Conservation (phyloP, 1,284 basidiomycete species). For the Moesziomyces sp. region DNA sequence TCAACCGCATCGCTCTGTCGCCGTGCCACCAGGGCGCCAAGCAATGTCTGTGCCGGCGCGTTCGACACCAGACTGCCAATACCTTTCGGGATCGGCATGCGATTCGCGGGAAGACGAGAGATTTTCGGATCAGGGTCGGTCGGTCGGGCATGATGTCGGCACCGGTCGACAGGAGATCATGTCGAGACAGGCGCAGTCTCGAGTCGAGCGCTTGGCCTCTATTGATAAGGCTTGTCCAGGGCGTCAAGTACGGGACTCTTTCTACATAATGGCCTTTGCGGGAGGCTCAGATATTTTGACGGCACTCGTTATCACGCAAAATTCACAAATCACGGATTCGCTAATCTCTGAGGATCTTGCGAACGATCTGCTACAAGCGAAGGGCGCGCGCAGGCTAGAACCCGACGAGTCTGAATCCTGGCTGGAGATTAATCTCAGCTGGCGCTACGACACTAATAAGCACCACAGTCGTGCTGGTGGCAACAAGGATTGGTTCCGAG, state of each 20-base stretch:
- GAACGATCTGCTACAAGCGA: background rate
- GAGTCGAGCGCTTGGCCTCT: background rate
- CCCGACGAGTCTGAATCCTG: background rate
- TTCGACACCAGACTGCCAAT: no score
- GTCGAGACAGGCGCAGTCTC: background rate
- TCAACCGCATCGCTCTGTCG: no score
- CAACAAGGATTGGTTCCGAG: background rate
- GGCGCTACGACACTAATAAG: background rate
- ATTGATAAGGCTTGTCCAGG: background rate
- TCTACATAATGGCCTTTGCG: constrained; percentile 4
- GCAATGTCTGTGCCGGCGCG: no score
- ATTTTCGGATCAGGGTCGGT: no score
- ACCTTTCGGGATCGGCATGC: no score
- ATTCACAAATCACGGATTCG: background rate
- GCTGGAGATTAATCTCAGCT: constrained; percentile 6
- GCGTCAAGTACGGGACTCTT: background rate
- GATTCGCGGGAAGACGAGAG: no score
- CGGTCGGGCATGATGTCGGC: no score
- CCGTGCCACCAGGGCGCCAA: no score
- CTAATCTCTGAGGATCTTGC: constrained; percentile 9
- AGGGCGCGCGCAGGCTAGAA: background rate
- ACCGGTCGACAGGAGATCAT: no score
- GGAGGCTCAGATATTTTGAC: background rate
- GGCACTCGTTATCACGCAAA: constrained; percentile 1
- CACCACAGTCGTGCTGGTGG: no score